Base-by-base conservation (phyloP, 768 basidiomycete genomes). In the Russula foetens region DNA sequence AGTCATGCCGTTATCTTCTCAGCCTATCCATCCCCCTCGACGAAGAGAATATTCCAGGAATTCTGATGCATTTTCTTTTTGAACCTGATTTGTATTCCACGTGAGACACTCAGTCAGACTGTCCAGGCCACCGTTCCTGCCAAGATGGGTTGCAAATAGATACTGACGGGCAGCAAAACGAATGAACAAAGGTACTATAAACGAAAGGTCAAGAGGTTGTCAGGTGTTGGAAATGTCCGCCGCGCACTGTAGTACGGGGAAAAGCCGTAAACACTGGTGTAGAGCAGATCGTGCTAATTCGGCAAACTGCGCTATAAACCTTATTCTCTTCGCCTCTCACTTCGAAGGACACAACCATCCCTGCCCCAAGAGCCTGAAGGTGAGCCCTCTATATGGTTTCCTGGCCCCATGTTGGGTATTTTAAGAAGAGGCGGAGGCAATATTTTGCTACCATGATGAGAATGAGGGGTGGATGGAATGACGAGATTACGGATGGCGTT, bases 391-490 rank as follows among this genome's bases (percentile, higher is more conserved):
- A 41, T 39, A 46, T 43, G 23, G 23, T 24, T 50, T 41, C 28
- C 12, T 49, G 11, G 38, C 17, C 31, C 17, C 8, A 14, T 4
- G 19, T 21, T 33, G 23, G 9, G 6, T 31, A 46, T n/a, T 46
- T 21, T 29, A 7, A 11, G 28, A 31, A 31, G 11, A n/a, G 5
- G 8, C 28, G 49, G 44, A 24, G 35, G 21, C 17, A 26, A 14
- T 8, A 15, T 39, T 47, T 29, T 44, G 29, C 35, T 2, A 21
- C 14, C 44, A 21, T 19, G 29, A 7, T 23, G 21, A n/a, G 24
- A 7, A 43, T 31, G 31, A 31, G 38, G 23, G 56, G 38, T 62
- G 60, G 60, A 62, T 62, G 60, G 49, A 15, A 29, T 9, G 46
- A 28, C 9, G 19, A 23, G 38, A 15, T 8, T 23, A 14, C 17